Conservation (phyloP, 768 basidiomycete genomes). For the Phylloporus sp. region DNA sequence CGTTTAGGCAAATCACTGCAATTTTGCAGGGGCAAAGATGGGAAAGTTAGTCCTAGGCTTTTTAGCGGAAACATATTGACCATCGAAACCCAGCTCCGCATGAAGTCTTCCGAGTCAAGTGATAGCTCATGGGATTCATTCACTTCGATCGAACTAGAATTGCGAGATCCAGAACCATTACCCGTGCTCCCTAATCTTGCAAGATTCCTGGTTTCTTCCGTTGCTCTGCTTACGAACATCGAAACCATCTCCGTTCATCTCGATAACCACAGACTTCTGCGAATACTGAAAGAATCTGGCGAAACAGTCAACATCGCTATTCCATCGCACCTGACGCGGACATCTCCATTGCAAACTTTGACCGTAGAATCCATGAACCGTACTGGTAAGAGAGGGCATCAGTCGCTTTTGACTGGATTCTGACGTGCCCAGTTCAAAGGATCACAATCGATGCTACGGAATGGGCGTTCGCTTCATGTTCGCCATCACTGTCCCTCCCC, state of each 20-base stretch:
- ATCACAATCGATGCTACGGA: conserved; percentile 1
- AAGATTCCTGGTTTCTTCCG: conserved; percentile 12
- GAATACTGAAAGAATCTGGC: background rate
- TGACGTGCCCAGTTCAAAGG: conserved; percentile 4
- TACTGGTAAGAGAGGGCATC: background rate
- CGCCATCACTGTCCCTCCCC: background rate
- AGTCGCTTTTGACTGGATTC: background rate
- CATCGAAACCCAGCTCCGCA: conserved; percentile 4
- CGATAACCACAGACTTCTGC: background rate
- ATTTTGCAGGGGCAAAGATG: conserved; percentile 5
- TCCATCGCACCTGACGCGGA: background rate
- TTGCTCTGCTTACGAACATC: conserved; percentile 6
- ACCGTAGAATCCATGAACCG: conserved; percentile 6
- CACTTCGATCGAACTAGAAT: conserved; percentile 10
- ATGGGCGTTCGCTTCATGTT: conserved; percentile 1
- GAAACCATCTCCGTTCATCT: conserved; percentile 4
- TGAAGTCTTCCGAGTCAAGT: background rate
- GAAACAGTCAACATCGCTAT: background rate
- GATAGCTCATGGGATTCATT: background rate
- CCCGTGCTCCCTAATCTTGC: conserved; percentile 6
- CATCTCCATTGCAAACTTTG: background rate
- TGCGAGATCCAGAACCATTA: conserved; percentile 1
- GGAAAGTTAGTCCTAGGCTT: background rate
- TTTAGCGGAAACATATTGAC: background rate
- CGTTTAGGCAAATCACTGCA: conserved; percentile 12